Base-by-base conservation (phyloP, 257 asterid species). In the Paraleonurus japonicus region DNA sequence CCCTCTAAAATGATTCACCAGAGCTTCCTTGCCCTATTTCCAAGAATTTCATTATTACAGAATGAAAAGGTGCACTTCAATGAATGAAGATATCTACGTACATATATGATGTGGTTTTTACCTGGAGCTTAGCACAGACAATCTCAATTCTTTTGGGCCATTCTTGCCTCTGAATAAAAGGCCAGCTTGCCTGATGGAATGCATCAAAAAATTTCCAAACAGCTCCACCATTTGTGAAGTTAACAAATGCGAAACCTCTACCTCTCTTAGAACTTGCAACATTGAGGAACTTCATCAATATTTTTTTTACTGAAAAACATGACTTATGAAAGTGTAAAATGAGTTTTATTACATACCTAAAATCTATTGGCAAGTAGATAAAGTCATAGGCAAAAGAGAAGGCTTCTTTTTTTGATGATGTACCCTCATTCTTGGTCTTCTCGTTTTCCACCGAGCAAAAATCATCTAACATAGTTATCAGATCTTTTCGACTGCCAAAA, bases 221-320 rank as follows among this genome's bases (percentile, higher is more conserved):
- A 1, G 87, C 63, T 43, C 7, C 37, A 0, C 89, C 63, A 15
- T 64, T 65, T 1, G 88, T 86, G 76, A 90, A 88, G 78, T 90
- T 90, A 0, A 88, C 89, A 61, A 90, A 90, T 2, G 96, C 97
- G 69, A 79, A 90, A 0, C 97, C 97, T 69, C 81, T 77, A 63
- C 88, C 73, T n/a, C 12, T 74, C 8, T 50, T 64, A 2, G 78
- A 79, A 39, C 96, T 88, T 78, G 16, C 62, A 22, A 55, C 12
- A 58, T 11, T 0, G 37, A 13, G 1, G 27, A 0, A 8, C 28
- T 10, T 2, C 15, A 39, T 7, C 2, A 35, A 35, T 35, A 35
- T 35, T 32, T 32, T 35, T 35, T 32, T 32, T 35, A 7, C 12
- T 35, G 11, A 35, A 35, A 35, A 8, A 9, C 43, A 9, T 35